phyloP scores from a whole-genome alignment of 225 moss, liverwort and hornwort genomes.

The Bryoerythrophyllum caledonicum region DNA sequence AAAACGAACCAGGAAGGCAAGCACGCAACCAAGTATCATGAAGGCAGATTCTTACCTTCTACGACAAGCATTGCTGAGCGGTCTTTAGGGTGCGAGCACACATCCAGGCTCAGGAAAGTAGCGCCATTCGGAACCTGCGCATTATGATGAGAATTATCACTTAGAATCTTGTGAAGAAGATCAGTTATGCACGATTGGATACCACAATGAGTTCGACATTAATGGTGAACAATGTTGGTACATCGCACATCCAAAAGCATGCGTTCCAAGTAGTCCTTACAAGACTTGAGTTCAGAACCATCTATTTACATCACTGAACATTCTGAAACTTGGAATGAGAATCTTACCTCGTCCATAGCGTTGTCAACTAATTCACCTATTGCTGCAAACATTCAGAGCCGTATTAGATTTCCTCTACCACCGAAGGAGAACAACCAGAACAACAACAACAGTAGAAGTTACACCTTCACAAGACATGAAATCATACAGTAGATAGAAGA shows the following conservation, averaged over 20 bases:
- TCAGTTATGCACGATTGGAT: not conserved
- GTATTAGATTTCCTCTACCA: not conserved
- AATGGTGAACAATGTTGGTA: too few relatives aligned
- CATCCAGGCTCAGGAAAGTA: constrained; percentile 64
- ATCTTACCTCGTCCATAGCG: constrained; percentile 64
- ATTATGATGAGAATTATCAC: not conserved
- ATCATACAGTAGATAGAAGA: too few relatives aligned
- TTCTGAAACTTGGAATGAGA: not conserved
- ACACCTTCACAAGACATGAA: too few relatives aligned
- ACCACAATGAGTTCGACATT: not conserved
- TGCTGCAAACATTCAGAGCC: constrained; percentile 31
- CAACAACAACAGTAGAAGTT: not conserved
- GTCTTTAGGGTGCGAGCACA: constrained; percentile 48
- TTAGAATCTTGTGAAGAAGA: not conserved
- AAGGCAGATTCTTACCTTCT: constrained; percentile 44
- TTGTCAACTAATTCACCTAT: constrained; percentile 75
- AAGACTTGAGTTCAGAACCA: not conserved
- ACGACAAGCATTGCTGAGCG: constrained; percentile 50
- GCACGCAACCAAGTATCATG: not conserved
- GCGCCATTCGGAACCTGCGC: constrained; percentile 62
- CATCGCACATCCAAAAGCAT: constrained; percentile 6
- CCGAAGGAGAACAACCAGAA: not conserved
- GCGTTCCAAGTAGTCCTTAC: not conserved
- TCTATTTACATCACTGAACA: not conserved
- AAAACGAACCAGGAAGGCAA: not conserved